phyloP scores from a whole-genome alignment of 805 yeast species.

The Sugiyamaella qingdaonensis region DNA sequence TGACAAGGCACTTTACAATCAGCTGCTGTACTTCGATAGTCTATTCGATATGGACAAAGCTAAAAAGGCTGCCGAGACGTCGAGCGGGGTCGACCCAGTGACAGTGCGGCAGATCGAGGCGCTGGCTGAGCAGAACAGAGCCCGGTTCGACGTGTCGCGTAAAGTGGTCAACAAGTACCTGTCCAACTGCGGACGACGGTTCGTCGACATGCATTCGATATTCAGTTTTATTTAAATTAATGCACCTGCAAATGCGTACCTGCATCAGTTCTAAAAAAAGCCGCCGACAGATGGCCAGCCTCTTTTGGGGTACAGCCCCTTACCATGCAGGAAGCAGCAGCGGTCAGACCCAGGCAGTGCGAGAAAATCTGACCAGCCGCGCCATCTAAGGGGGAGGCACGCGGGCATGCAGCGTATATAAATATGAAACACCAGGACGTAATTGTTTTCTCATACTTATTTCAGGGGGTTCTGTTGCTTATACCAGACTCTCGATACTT shows the following conservation, averaged over 20 bases:
- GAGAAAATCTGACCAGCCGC: not conserved
- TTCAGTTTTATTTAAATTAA: conserved; percentile 38
- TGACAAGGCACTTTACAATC: conserved; percentile 81
- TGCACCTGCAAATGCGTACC: conserved; percentile 22
- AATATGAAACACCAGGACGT: not conserved
- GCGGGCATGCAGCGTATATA: not conserved
- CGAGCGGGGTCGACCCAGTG: conserved; percentile 23
- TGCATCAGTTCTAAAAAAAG: not conserved
- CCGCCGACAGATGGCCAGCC: not conserved
- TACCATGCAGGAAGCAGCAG: not conserved
- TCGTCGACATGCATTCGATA: conserved; percentile 79
- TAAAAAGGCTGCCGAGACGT: conserved; percentile 40
- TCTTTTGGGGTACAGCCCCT: no score
- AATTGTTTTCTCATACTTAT: not conserved
- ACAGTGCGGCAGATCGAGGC: conserved; percentile 59
- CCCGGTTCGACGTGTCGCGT: conserved; percentile 48
- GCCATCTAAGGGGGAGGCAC: no score
- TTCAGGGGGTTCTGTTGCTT: not conserved
- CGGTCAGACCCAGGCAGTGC: not conserved
- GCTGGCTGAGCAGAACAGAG: conserved; percentile 74
- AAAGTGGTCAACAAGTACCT: conserved; percentile 68
- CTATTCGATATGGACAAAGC: conserved; percentile 81
- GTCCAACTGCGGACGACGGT: conserved; percentile 79
- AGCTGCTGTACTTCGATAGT: conserved; percentile 70
- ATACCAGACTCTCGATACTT: not conserved